These are phyloP conservation scores for Fusarium pilosicola DNA, from an alignment of 2,329 filamentous ascomycete species.

Conservation along the genomic window DNA sequence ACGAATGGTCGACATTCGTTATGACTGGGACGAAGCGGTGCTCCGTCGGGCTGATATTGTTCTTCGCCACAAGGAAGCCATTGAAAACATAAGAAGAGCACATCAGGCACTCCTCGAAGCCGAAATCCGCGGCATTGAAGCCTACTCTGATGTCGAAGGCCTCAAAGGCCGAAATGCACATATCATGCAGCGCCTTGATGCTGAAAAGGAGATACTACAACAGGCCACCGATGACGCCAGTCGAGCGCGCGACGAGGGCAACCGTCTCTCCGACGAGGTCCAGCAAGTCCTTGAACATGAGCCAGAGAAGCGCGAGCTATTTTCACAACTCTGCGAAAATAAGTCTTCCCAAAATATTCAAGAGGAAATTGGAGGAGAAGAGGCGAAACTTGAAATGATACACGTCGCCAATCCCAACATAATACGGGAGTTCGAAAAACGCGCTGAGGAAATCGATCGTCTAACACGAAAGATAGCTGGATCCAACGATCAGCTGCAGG, in stretches of 20 bases:
- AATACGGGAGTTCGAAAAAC: constrained; percentile 80
- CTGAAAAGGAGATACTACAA: constrained; percentile 52
- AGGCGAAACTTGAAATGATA: constrained; percentile 81
- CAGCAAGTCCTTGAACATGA: constrained; percentile 52
- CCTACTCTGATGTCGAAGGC: constrained; percentile 78
- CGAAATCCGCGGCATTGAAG: constrained; percentile 79
- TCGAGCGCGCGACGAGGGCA: constrained; percentile 48
- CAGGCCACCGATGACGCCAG: constrained; percentile 53
- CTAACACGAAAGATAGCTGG: constrained; percentile 67
- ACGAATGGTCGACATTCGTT: constrained; percentile 60
- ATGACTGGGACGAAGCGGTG: constrained; percentile 64
- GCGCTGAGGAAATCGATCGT: constrained; percentile 74
- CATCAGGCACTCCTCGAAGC: constrained; percentile 74
- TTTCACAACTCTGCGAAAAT: constrained; percentile 56
- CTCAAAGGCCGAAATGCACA: constrained; percentile 73
- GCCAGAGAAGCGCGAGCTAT: constrained; percentile 52
- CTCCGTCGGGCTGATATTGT: constrained; percentile 66
- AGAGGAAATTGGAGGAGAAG: constrained; percentile 77
- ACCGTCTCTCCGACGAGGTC: constrained; percentile 49
- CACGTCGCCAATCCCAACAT: constrained; percentile 80
- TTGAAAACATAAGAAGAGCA: constrained; percentile 69
- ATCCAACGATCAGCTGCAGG: constrained; percentile 64
- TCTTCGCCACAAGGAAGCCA: constrained; percentile 64
- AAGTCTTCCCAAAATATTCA: constrained; percentile 73
- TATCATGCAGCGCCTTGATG: constrained; percentile 64